These are phyloP conservation scores for Dorcoceras hygrometricum DNA, from an alignment of 257 asterid genomes.

Conservation along the genomic window DNA sequence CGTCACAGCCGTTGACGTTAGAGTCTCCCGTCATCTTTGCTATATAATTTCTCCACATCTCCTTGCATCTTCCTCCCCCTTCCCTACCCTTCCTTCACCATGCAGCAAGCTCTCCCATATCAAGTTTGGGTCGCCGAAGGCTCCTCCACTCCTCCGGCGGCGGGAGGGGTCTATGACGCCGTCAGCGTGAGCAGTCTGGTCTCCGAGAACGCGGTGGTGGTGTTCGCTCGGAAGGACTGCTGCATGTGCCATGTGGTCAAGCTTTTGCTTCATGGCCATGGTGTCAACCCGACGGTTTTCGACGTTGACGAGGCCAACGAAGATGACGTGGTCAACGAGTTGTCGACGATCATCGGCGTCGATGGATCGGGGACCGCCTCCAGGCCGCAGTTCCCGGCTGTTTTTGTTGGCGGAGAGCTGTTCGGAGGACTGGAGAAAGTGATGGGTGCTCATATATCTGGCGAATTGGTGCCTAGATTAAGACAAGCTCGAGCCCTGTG, in stretches of 20 bases:
- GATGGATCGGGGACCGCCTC: not conserved
- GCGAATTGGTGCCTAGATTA: constrained; percentile 41
- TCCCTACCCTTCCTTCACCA: not conserved
- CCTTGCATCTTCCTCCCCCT: not conserved
- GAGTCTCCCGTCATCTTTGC: not conserved
- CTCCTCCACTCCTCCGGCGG: not conserved
- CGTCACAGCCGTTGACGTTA: not conserved
- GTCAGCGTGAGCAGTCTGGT: constrained; percentile 25
- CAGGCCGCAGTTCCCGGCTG: constrained; percentile 30
- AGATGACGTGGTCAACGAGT: constrained; percentile 3
- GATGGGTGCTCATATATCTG: constrained; percentile 41
- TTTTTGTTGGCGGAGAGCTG: constrained; percentile 41
- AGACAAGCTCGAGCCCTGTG: constrained; percentile 41
- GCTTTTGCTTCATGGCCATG: constrained; percentile 36
- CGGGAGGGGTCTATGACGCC: not conserved
- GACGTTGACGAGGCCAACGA: constrained; percentile 41
- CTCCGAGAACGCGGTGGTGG: constrained; percentile 36
- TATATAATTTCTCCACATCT: not conserved
- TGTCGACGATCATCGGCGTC: not conserved
- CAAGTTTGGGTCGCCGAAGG: not conserved
- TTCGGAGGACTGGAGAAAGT: constrained; percentile 46
- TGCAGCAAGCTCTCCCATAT: not conserved
- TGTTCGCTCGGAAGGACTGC: constrained; percentile 36
- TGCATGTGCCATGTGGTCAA: constrained; percentile 49
- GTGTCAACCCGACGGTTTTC: constrained; percentile 37